Base-by-base conservation (phyloP, 768 basidiomycete species). In the Auricularia heimuer region DNA sequence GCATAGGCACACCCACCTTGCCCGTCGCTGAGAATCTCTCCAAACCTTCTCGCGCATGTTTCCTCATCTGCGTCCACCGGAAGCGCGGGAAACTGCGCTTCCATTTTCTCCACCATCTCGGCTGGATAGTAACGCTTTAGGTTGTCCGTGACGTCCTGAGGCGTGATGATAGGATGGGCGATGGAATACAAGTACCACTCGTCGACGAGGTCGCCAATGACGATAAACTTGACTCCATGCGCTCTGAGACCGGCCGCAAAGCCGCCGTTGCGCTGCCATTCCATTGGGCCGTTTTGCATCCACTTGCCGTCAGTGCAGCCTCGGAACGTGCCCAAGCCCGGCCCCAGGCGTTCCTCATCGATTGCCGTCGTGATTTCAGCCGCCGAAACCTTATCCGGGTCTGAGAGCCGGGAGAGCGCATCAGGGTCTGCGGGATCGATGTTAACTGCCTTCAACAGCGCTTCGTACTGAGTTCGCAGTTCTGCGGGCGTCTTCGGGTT, bases 181-280 rank as follows among this genome's bases (percentile, higher is more conserved):
- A 90, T 85, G 14, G 87, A 82, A 68, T 90, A 90, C 62, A 90
- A 79, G 71, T 84, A 88, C 88, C 89, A 90, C 72, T 91, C 89
- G 68, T 90, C 87, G 16, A 77, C 79, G 62, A 89, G 78, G 64
- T 89, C 86, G 8, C 90, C 89, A n/a, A 87, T 74, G 62, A 85
- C 76, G 65, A 91, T 76, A 70, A 81, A 83, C 47, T 76, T 79
- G 56, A 90, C 78, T 2, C 89, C 88, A 21, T 82, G 84, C 21
- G 77, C 81, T 56, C 71, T 73, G 12, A 90, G 78, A 1, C 77
- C 80, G 10, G 73, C 73, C 0, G 86, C 85, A 63, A 92, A 78
- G 1, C 75, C 78, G 2, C 89, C 87, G 1, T 79, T 79, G 14
- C 81, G 81, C 69, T 92, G 89, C 81, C 85, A 89, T 45, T 77